These are phyloP conservation scores for Colletotrichum endophyticum DNA, from an alignment of 2,329 filamentous ascomycete species.

Conservation along the genomic window DNA sequence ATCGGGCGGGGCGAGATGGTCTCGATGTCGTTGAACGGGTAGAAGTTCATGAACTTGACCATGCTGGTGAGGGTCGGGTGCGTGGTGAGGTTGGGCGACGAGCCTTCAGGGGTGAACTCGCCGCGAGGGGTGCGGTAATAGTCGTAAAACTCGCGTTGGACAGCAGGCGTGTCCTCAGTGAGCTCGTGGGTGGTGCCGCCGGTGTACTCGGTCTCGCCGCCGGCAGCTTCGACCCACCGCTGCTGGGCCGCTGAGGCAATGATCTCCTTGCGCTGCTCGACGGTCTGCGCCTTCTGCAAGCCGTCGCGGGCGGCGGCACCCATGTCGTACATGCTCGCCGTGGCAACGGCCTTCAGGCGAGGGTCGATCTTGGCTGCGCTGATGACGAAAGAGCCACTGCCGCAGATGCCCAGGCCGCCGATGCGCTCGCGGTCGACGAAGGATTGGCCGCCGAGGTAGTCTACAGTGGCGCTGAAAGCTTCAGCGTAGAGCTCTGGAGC, in stretches of 20 bases:
- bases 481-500: slow-evolving; percentile 30
- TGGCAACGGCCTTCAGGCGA: slow-evolving; percentile 26
- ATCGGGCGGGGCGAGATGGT: slow-evolving; percentile 32
- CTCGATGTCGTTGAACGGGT: slow-evolving; percentile 32
- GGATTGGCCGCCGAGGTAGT: slow-evolving; percentile 28
- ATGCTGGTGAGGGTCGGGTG: slow-evolving; percentile 32
- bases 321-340: slow-evolving; percentile 21
- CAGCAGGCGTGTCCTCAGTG: neutral
- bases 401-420: slow-evolving; percentile 33
- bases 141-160: slow-evolving; percentile 10
- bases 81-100: slow-evolving; percentile 29
- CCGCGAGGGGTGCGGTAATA: slow-evolving; percentile 14
- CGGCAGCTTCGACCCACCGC: neutral
- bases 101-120: neutral
- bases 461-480: slow-evolving; percentile 33
- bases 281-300: neutral
- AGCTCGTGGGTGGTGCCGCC: neutral
- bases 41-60: slow-evolving; percentile 36
- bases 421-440: slow-evolving; percentile 32
- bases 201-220: neutral
- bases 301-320: neutral
- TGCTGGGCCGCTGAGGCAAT: neutral
- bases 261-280: slow-evolving; percentile 1
- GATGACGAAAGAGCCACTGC: slow-evolving; percentile 33
- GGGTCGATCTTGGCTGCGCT: slow-evolving; percentile 38